Evolutionary conservation across 805 yeast genomes (phyloP).

Genomic region (Ogataea paradorogensis): DNA sequence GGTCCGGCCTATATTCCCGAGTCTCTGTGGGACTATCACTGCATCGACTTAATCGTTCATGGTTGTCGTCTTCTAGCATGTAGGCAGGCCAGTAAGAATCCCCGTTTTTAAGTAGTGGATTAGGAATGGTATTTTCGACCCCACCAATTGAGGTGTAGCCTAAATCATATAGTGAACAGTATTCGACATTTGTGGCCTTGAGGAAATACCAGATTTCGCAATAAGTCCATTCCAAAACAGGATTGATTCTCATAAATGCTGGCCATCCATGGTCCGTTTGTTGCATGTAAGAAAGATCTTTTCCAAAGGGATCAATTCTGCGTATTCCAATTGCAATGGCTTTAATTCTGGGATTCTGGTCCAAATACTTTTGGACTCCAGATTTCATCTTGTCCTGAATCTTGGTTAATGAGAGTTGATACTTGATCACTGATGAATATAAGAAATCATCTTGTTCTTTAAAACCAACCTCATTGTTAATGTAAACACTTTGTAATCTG

Average conservation of each 20-base stretch:
- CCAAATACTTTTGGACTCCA: slow-evolving; percentile 67
- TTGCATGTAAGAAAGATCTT: slow-evolving; percentile 55
- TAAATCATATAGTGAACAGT: slow-evolving; percentile 71
- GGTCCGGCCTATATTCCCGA: slow-evolving; percentile 11
- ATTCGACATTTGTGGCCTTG: slow-evolving; percentile 51
- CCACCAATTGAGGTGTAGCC: slow-evolving; percentile 95
- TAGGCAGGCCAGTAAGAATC: slow-evolving; percentile 49
- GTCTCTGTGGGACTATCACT: slow-evolving; percentile 13
- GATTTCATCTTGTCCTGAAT: slow-evolving; percentile 50
- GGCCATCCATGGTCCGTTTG: slow-evolving; percentile 93
- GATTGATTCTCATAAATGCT: slow-evolving; percentile 75
- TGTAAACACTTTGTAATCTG: slow-evolving; percentile 54
- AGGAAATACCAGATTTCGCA: slow-evolving; percentile 84
- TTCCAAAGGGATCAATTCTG: slow-evolving; percentile 82
- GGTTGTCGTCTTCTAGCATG: slow-evolving; percentile 55
- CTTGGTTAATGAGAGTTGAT: slow-evolving; percentile 49
- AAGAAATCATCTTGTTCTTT: slow-evolving; percentile 69
- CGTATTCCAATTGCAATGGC: slow-evolving; percentile 88
- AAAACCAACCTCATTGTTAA: slow-evolving; percentile 73
- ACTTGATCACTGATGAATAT: slow-evolving; percentile 46
- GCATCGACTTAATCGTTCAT: slow-evolving; percentile 47
- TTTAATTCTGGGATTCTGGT: slow-evolving; percentile 48
- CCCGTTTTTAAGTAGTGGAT: slow-evolving; percentile 50
- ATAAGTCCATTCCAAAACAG: slow-evolving; percentile 85
- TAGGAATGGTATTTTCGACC: slow-evolving; percentile 60